Evolutionary conservation across 108 stramenopile genomes (phyloP).

Genomic region (Cyclotella sp.): DNA sequence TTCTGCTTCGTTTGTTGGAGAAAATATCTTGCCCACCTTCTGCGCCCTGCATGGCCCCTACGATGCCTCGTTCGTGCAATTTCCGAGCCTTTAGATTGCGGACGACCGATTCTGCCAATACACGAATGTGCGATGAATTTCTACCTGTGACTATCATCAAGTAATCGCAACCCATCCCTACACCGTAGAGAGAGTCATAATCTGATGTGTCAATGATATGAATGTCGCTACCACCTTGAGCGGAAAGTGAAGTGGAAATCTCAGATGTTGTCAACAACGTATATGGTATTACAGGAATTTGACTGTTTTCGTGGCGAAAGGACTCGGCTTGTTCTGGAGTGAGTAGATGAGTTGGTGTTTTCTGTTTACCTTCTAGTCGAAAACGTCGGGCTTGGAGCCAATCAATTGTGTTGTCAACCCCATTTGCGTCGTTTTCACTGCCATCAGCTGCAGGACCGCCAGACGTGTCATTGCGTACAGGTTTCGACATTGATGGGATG

Average conservation of each 20-base stretch:
- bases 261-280: conserved; percentile 72
- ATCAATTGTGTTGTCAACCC: conserved; percentile 55
- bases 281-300: conserved; percentile 61
- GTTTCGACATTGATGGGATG: conserved; percentile 25
- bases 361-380: conserved; percentile 20
- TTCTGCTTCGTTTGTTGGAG: conserved; percentile 46
- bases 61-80: conserved; percentile 69
- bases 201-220: conserved; percentile 45
- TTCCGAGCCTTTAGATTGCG: conserved; percentile 72
- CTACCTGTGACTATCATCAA: conserved; percentile 60
- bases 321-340: conserved; percentile 45
- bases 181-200: conserved; percentile 51
- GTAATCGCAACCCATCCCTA: conserved; percentile 31
- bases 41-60: conserved; percentile 62
- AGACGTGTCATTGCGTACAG: background rate
- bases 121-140: conserved; percentile 55
- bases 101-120: conserved; percentile 68
- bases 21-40: conserved; percentile 57
- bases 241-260: conserved; percentile 57
- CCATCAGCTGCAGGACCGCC: background rate
- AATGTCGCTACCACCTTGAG: conserved; percentile 65
- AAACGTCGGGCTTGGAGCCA: conserved; percentile 78
- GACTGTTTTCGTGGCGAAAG: conserved; percentile 41
- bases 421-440: conserved; percentile 6
- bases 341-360: conserved; percentile 33